Evolutionary conservation across 768 basidiomycete genomes (phyloP), one percentile per base, ranked within the genome.

Genomic region (Trametes elegans): DNA sequence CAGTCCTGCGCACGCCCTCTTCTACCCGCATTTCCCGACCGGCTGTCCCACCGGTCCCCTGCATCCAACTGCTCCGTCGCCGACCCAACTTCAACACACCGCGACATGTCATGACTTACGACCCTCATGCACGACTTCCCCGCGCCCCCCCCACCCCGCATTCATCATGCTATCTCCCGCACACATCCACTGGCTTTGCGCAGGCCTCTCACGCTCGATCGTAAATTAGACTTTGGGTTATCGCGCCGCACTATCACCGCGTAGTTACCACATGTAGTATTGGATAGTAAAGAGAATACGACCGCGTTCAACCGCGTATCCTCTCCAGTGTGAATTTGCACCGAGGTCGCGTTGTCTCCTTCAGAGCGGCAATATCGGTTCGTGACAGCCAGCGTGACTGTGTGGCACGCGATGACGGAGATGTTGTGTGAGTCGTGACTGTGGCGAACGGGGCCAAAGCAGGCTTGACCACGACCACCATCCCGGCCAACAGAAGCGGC

Each of bases 31-130:
- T 34, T 26, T 28, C 32, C 41, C 36, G 16, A 23, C 57, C 57
- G 57, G 52, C 57, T 32, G 57, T 28, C 52, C 57, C 57, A 52
- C 52, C 47, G 57, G 47, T 36, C 19, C 19, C 24, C 28, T 29
- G 57, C 57, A 59, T 59, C 57, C 57, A 59, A 59, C 57, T 59
- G 57, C 57, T 40, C 29, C 57, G 52, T 50, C 53, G 46, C 48
- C 48, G 32, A 21, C 29, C 27, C n/a, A n/a, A 26, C 31, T 49
- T 40, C 44, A 47, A 53, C 48, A 47, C 47, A 34, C 29, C 42
- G 57, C 57, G 57, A 59, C 57, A 42, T 23, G 42, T 47, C 52
- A 58, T 49, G 57, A 58, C 38, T 51, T 41, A 58, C 35, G 57
- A 53, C 32, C 14, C n/a, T 58, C 43, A 57, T 31, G 49, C 49